Base-by-base conservation (phyloP, 2,329 filamentous ascomycete species). In the Lecanoromycetidae sp. region DNA sequence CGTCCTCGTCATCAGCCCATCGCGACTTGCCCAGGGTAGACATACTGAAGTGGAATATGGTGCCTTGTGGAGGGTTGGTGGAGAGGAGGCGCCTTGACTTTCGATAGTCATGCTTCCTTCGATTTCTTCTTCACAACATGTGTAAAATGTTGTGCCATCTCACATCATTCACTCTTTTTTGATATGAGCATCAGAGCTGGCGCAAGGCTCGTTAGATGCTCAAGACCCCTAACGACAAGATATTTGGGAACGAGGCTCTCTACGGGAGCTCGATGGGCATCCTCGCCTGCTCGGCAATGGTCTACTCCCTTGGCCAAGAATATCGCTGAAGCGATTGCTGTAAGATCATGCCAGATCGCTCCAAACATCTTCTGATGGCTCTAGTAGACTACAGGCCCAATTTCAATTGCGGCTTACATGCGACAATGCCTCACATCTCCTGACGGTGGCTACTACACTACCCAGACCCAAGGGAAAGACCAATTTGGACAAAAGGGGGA, bases 381-480 rank as follows among this genome's bases (percentile, higher is more conserved):
- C 10, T 8, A 23, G 30, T 56, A 84, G 79, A 78, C 82, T 33
- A 96, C 91, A 9, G 91, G 91, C 0, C 90, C 91, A 3, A 80
- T 96, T 23, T 86, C 91, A 1, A 76, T 98, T 51, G 88, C 91
- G 4, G 82, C 87, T 44, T 98, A 88, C 64, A 98, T 98, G 91
- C 88, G 91, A 61, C 94, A 96, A 81, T 95, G 90, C 63, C 77
- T 98, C 54, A 98, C 91, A 1, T 84, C 85, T 9, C 85, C 91
- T 52, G 68, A 87, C 32, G 87, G 87, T 49, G 91, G 91, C 45
- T 98, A 98, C 69, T 98, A 98, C 66, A 96, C 87, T 0, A 77
- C 82, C 4, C 77, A 77, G 50, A 49, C 48, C 20, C 42, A 53
- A 32, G 80, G 75, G 17, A 76, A 80, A 38, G 88, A 95, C 60